Base-by-base conservation (phyloP, 2,329 filamentous ascomycete species). In the Escovopsis sp. region DNA sequence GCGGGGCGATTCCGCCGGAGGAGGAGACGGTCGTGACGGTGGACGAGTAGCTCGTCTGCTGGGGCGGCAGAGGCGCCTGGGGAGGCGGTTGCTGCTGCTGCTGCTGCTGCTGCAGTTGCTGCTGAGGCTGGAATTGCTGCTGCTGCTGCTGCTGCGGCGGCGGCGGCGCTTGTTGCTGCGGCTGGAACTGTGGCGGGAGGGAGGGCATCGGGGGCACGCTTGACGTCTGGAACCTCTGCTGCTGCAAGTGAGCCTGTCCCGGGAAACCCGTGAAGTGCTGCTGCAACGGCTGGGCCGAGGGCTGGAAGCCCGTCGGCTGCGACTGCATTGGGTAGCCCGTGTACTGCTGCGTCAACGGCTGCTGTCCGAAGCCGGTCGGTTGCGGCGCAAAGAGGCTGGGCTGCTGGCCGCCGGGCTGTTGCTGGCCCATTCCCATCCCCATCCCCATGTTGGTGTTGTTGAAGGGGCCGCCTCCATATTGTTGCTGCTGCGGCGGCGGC, bases 201-300 rank as follows among this genome's bases (percentile, higher is more conserved):
- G 73, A 66, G 10, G 73, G 75, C 59, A 79, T 66, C 10, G 73
- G 69, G 41, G 77, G 75, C 43, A 66, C 74, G 43, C 70, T 73
- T 23, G 43, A 35, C 10, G 75, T 73, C 56, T 72, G 69, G 60
- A 76, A 79, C 57, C 72, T 69, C 47, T 76, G 73, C 55, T 76
- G 73, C 55, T 80, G 78, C 48, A 71, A 68, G 49, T 68, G 65
- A 45, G 57, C 51, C 48, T 62, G 58, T 12, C 58, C 59, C 10
- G 72, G 72, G 57, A 74, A 83, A 30, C 81, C 80, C 11, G 82
- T 84, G 50, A 74, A 76, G 58, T 85, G 82, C 52, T 74, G 67
- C 61, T 83, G 79, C 43, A 75, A 69, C 33, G 69, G 69, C 56
- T 75, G 77, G 48, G 69, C 67, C 47, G 70, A 67, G 47, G 72